Evolutionary conservation across 352 stramenopile species (phyloP), one percentile per base, ranked within the genome.

Genomic region (Globisporangium abappressorium): DNA sequence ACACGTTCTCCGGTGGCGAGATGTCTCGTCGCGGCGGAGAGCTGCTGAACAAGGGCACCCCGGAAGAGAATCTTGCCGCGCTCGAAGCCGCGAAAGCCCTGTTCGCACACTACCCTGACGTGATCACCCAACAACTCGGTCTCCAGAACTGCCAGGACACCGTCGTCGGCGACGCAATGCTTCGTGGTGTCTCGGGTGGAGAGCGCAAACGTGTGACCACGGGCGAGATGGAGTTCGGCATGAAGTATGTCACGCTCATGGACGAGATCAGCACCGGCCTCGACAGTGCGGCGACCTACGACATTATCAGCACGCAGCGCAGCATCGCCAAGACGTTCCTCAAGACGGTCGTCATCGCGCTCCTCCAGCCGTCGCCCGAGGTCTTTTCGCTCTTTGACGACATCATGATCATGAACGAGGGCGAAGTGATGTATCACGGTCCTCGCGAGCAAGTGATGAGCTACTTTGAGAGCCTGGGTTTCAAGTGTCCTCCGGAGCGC

Each of bases 331-430:
- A 87, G 64, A 77, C 28, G 12, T 47, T 91, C 7, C 70, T 73
- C 14, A 80, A 82, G 58, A 89, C 82, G 1, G 60, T 81, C 5
- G 81, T 90, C 5, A 84, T 97, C 18, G 82, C 89, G 0, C 69
- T 98, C 36, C 71, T 97, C 8, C 81, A 98, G 73, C 76, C 76
- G 3, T 77, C 93, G 0, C 80, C 76, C 0, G 78, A 86, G n/a
- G 75, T 89, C 0, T 82, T 84, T 53, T 70, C 75, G 6, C 65
- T 89, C 3, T 89, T 89, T 43, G 80, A 87, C 65, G 66, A 84
- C 67, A 73, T 87, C 1, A 28, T 87, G 18, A 71, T 89, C 54
- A 54, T 89, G 53, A 85, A 81, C 55, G 72, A 82, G 2, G 76
- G 76, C 15, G 66, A 80, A 24, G 43, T 79, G 43, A 82, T 82